A percentile compares a stretch with the other conserved stretches of the same genome.
These are phyloP conservation scores for Coniochaeta hoffmannii DNA, from an alignment of 2,329 filamentous ascomycete species.

Conservation along the genomic window DNA sequence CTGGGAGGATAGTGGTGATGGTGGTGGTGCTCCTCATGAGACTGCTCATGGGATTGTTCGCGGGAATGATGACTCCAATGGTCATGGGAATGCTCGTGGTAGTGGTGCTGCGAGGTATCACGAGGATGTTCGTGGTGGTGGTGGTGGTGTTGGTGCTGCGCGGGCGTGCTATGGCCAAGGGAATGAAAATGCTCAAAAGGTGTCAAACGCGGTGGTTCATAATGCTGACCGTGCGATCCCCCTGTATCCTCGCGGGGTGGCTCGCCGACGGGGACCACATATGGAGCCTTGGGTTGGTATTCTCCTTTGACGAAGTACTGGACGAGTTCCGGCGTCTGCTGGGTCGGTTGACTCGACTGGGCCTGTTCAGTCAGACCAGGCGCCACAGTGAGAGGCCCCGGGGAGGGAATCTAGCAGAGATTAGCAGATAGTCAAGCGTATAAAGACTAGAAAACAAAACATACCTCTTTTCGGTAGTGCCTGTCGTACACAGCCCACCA, in stretches of 20 bases:
- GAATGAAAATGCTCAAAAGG: slow-evolving; percentile 1
- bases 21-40: slow-evolving; percentile 16
- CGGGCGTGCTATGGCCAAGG: slow-evolving; percentile 8
- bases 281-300: slow-evolving; percentile 29
- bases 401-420: not conserved
- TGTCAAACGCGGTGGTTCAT: slow-evolving; percentile 11
- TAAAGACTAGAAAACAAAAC: slow-evolving; percentile 14
- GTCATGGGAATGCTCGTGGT: slow-evolving; percentile 14
- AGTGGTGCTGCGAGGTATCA: slow-evolving; percentile 7
- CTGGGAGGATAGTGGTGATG: slow-evolving; percentile 18
- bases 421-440: slow-evolving; percentile 1
- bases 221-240: slow-evolving; percentile 18
- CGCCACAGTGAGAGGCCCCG: not conserved
- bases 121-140: slow-evolving; percentile 14
- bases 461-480: slow-evolving; percentile 60
- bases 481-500: slow-evolving; percentile 96
- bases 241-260: slow-evolving; percentile 17
- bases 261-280: slow-evolving; percentile 25
- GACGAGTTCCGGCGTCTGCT: slow-evolving; percentile 28
- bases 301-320: slow-evolving; percentile 50
- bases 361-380: not conserved
- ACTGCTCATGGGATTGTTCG: slow-evolving; percentile 11
- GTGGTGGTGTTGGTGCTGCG: slow-evolving; percentile 13
- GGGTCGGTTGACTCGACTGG: not conserved
- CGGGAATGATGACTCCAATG: slow-evolving; percentile 6